Evolutionary conservation across 495 filamentous ascomycete species (phyloP), one percentile per base, ranked within the genome.

Genomic region (Tuber brumale): DNA sequence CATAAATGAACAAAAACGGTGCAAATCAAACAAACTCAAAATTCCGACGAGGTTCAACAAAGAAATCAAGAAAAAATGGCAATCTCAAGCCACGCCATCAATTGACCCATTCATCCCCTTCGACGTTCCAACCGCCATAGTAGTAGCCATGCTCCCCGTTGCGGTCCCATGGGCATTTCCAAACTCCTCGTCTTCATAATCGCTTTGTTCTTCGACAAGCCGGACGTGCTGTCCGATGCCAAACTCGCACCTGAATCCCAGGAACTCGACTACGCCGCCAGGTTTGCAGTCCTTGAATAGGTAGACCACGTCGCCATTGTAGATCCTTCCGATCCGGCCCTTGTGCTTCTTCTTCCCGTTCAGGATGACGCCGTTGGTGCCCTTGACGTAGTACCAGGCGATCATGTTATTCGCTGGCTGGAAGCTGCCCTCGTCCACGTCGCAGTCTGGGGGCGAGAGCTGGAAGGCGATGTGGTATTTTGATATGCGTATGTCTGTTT

Each of bases 381-480:
- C 81, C 3, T n/a, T 69, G 8, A 80, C 74, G 9, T 76, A 76
- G 42, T 76, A 78, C 71, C 74, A 77, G 31, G 77, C 81, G 43
- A 79, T 69, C 81, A 82, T 82, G 23, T 77, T 57, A 16, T 77
- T 69, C 6, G 70, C 46, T 7, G 77, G 74, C 66, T 80, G 74
- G 21, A 31, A 31, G n/a, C 23, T 42, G 41, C 51, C 72, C 39
- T 23, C 41, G n/a, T 76, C 31, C 66, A 43, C 1, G 0, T 61
- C 16, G 16, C 57, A 21, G 12, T 51, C 42, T 0, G 78, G 76
- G 27, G 75, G 48, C 6, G 79, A 71, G 9, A 82, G 61, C 51
- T 79, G 76, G 19, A 83, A 43, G 10, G 78, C 81, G 19, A 82
- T 70, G 70, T 83, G 81, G 19, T 57, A 69, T 46, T 83, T 83